Conservation (phyloP, 257 asterid species). For the Forsythia suspensa region DNA sequence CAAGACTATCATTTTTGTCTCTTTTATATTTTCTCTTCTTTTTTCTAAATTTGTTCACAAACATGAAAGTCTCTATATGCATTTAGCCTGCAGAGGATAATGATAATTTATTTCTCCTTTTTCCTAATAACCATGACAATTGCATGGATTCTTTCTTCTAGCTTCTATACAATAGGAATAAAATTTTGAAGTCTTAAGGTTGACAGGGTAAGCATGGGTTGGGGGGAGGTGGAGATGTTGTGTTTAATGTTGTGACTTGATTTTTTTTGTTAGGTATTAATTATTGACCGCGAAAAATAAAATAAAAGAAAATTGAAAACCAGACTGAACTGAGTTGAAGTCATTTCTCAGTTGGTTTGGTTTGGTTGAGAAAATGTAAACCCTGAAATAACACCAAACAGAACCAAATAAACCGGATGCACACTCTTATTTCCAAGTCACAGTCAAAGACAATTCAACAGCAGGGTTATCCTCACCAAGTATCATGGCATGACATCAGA, state of each 20-base stretch:
- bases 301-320: background rate
- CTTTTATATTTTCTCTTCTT: background rate
- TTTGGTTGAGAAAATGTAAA: background rate
- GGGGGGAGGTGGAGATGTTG: background rate
- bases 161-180: background rate
- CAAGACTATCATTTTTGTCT: background rate
- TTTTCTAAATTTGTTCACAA: background rate
- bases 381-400: background rate
- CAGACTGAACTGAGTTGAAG: background rate
- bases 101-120: background rate
- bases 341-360: background rate
- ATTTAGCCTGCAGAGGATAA: background rate
- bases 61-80: background rate
- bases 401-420: background rate
- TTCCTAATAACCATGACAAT: background rate
- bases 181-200: background rate
- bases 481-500: constrained; percentile 6
- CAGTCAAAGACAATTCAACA: constrained; percentile 4
- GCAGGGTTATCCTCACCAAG: constrained; percentile 8
- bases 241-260: background rate
- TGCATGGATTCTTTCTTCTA: background rate
- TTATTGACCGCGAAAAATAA: background rate
- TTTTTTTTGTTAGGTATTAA: background rate
- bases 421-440: background rate
- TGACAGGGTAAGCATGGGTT: background rate